Percentiles rank a stretch among this genome's conserved stretches.
Evolutionary conservation across 2,329 filamentous ascomycete species (phyloP).

Genomic region (Alternaria rosae): DNA sequence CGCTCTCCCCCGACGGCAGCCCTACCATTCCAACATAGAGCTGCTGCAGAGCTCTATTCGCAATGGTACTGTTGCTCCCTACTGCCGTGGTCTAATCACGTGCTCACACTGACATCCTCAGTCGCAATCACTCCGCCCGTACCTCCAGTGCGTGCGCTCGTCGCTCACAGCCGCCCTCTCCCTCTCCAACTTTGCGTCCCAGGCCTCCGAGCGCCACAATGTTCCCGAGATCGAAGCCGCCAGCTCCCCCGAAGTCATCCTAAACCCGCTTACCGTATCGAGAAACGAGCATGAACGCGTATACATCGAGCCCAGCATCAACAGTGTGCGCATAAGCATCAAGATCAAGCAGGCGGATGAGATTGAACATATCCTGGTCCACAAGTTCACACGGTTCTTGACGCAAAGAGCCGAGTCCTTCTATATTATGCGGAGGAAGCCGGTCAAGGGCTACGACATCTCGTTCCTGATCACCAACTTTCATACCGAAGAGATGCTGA

Average conservation of each 20-base stretch:
- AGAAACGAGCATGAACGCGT: conserved; percentile 98
- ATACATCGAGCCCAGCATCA: conserved; percentile 94
- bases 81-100: neutral
- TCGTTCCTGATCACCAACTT: conserved; percentile 99
- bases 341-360: conserved; percentile 99
- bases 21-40: conserved; percentile 25
- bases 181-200: conserved; percentile 95
- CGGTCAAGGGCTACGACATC: conserved; percentile 98
- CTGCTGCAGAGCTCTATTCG: conserved; percentile 26
- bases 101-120: conserved; percentile 47
- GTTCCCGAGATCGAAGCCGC: conserved; percentile 96
- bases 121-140: conserved; percentile 97
- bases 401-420: conserved; percentile 96
- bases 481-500: conserved; percentile 98
- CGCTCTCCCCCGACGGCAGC: conserved; percentile 23
- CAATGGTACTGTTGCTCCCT: conserved; percentile 36
- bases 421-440: conserved; percentile 94
- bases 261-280: conserved; percentile 88
- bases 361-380: conserved; percentile 96
- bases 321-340: conserved; percentile 96
- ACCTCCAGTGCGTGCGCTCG: conserved; percentile 94
- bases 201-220: conserved; percentile 96
- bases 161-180: conserved; percentile 93
- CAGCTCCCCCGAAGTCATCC: conserved; percentile 89
- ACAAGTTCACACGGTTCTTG: conserved; percentile 97